Conservation (phyloP, 371 early-diverging fungal species). For the Rhizomucor pusillus region DNA sequence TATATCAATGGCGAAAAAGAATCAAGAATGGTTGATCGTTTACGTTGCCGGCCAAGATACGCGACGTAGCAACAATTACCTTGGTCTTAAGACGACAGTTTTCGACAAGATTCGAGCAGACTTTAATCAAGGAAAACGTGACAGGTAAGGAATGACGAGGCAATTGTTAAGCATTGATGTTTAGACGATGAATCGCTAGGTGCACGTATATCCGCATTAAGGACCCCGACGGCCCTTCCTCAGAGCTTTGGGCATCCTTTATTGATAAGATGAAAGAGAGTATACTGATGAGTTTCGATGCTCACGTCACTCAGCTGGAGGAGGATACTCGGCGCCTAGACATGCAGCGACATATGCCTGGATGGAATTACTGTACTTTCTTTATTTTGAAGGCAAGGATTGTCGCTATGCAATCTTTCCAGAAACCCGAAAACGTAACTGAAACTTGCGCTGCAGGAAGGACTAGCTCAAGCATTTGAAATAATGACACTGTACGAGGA, state of each 20-base stretch:
- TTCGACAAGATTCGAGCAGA: slow-evolving; percentile 88
- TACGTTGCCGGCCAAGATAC: slow-evolving; percentile 75
- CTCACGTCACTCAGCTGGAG: slow-evolving; percentile 75
- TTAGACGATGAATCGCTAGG: slow-evolving; percentile 21
- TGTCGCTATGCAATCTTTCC: background rate
- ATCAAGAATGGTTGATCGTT: slow-evolving; percentile 92
- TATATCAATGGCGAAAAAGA: slow-evolving; percentile 70
- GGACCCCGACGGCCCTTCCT: slow-evolving; percentile 58
- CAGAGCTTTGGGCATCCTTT: slow-evolving; percentile 78
- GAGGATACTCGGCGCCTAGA: slow-evolving; percentile 89
- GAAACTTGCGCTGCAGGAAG: slow-evolving; percentile 51
- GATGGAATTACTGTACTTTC: slow-evolving; percentile 97
- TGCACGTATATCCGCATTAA: slow-evolving; percentile 60
- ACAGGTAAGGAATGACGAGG: slow-evolving; percentile 38
- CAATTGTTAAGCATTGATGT: background rate
- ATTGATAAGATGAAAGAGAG: slow-evolving; percentile 79
- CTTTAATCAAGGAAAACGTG: slow-evolving; percentile 74
- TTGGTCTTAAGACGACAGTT: slow-evolving; percentile 68
- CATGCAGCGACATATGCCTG: slow-evolving; percentile 89
- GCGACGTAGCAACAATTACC: slow-evolving; percentile 58
- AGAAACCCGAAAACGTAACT: background rate
- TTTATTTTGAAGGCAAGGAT: slow-evolving; percentile 78
- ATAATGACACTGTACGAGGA: slow-evolving; percentile 84
- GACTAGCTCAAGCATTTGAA: slow-evolving; percentile 83
- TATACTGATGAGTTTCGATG: slow-evolving; percentile 76